A percentile compares a stretch with the other conserved stretches of the same genome.
These are phyloP conservation scores for Candida wancherniae DNA, from an alignment of 805 yeast species.

Conservation along the genomic window DNA sequence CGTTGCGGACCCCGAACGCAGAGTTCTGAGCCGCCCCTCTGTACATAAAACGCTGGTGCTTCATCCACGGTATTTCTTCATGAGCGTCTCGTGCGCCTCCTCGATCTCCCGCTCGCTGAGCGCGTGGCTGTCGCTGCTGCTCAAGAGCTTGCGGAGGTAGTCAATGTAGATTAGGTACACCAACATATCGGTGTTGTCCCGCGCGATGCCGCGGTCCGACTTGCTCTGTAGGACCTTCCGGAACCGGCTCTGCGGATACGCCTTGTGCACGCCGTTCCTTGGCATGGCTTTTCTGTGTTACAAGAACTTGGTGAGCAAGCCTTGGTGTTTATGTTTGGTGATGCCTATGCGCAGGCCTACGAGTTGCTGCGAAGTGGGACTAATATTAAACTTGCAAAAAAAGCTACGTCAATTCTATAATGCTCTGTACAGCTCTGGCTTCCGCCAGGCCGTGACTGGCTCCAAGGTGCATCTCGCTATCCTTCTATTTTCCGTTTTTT, in stretches of 20 bases:
- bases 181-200: slow-evolving; percentile 40
- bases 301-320: no score
- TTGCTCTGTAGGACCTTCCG: slow-evolving; percentile 7
- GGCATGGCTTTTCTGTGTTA: no score
- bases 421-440: no score
- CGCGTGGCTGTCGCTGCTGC: slow-evolving; percentile 33
- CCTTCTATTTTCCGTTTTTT: slow-evolving; percentile 15
- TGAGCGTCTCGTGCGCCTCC: slow-evolving; percentile 26
- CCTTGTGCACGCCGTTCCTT: no score
- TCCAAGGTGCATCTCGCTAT: background rate
- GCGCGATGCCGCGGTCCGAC: slow-evolving; percentile 13
- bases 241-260: slow-evolving; percentile 13
- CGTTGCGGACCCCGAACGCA: slow-evolving; percentile 30
- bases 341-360: no score
- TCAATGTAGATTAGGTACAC: slow-evolving; percentile 45
- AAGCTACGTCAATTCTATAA: no score
- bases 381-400: no score
- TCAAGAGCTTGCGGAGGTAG: slow-evolving; percentile 38
- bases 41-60: background rate
- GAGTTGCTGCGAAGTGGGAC: no score
- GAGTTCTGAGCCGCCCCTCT: slow-evolving; percentile 3
- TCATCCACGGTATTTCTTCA: slow-evolving; percentile 36
- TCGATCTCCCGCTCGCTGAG: slow-evolving; percentile 37
- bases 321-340: no score
- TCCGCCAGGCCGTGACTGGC: no score